Base-by-base conservation (phyloP, 306 rosid genomes). In the Lablab purpureus region DNA sequence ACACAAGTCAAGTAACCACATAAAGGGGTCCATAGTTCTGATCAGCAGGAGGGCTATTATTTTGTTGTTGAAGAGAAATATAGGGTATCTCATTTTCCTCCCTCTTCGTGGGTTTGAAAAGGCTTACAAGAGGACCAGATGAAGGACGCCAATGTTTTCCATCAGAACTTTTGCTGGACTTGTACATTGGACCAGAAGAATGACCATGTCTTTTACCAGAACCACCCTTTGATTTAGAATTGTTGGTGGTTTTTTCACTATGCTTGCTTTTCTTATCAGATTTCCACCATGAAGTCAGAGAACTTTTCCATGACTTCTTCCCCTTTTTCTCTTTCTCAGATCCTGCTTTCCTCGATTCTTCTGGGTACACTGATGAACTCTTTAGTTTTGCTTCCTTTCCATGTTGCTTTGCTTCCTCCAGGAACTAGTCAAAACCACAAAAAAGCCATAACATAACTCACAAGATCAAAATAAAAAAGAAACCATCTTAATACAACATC, bases 201-300 rank as follows among this genome's bases (percentile, higher is more conserved):
- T 86, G 81, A 25, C 83, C 73, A 17, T 83, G 12, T 37, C 65
- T 88, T 80, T 77, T 71, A 65, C 54, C 73, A 78, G 64, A 75
- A 80, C 68, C 87, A 80, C 68, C 87, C 66, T 67, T 80, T 32
- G 78, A 0, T 4, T 34, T 41, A 17, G 66, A 67, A 73, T 49
- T 80, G 21, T 64, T 68, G 5, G 70, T 73, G 58, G 50, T 51
- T 81, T 87, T 74, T 67, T 49, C 69, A 36, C 54, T 19, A 62
- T 72, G 47, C 76, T 83, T 86, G 83, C 13, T 84, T 79, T 85
- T 81, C 78, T 85, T 87, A 58, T 88, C 89, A 43, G 81, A 25
- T 79, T 91, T 95, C 89, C 87, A 91, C 99, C 96, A 93, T 25
- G 94, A 90, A 81, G 85, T 21, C 50, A 93, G 54, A 10, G 87